Evolutionary conservation across 768 basidiomycete species (phyloP).

Genomic region (Candolleomyces aberdarensis): DNA sequence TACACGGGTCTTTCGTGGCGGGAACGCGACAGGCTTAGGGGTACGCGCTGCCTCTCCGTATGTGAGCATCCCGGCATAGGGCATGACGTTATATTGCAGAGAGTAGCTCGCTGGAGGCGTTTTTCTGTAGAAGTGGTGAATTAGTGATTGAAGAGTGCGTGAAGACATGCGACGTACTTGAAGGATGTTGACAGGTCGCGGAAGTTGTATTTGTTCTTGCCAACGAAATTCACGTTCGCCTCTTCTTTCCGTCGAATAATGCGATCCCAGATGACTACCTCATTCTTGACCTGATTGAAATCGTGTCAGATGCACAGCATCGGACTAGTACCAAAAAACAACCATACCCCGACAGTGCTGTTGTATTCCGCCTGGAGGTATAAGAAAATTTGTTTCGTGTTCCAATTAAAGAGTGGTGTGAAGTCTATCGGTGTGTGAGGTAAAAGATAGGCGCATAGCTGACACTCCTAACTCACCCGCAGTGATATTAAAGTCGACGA

Average conservation of each 20-base stretch:
- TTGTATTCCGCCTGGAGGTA: constrained; percentile 85
- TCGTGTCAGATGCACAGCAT: neutral
- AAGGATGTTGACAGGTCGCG: constrained; percentile 72
- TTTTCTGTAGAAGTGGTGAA: constrained; percentile 38
- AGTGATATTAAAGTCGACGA: constrained; percentile 76
- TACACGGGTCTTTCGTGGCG: constrained; percentile 36
- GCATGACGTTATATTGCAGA: constrained; percentile 89
- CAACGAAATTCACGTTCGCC: constrained; percentile 60
- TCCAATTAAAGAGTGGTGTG: constrained; percentile 86
- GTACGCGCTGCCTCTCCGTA: constrained; percentile 68
- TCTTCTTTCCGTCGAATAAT: constrained; percentile 82
- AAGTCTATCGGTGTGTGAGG: constrained; percentile 50
- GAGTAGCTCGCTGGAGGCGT: constrained; percentile 63
- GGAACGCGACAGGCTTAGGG: constrained; percentile 36
- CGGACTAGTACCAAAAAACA: neutral
- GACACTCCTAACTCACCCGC: constrained; percentile 52
- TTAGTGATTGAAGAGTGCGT: neutral
- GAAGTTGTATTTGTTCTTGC: constrained; percentile 83
- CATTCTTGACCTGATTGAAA: constrained; percentile 26
- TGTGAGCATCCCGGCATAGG: constrained; percentile 76
- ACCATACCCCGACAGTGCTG: constrained; percentile 61
- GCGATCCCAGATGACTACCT: constrained; percentile 89
- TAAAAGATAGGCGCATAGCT: neutral
- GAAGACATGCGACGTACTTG: constrained; percentile 48
- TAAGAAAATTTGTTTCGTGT: constrained; percentile 92